Evolutionary conservation across 345 rosid genomes (phyloP).

Genomic region (Citrus trifoliata): DNA sequence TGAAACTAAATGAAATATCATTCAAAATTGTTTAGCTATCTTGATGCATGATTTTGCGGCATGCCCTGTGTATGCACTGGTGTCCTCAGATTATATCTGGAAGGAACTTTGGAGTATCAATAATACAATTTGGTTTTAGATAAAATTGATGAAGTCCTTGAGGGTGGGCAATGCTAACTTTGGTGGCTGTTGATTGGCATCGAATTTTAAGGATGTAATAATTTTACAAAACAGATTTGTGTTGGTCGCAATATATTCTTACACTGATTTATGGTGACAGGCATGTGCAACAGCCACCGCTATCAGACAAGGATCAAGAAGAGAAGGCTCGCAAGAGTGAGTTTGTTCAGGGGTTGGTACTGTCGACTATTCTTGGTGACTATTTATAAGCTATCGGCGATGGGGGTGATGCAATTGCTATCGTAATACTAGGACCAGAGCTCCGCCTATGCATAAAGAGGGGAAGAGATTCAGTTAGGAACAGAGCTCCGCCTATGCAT

Average conservation of each 20-base stretch:
- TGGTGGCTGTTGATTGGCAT: not conserved
- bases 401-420: slow-evolving; percentile 9
- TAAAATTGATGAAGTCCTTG: not conserved
- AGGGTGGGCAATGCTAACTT: slow-evolving; percentile 3
- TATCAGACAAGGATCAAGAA: slow-evolving; percentile 51
- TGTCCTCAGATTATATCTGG: not conserved
- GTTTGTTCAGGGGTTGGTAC: slow-evolving; percentile 48
- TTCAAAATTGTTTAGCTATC: not conserved
- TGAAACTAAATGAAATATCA: not conserved
- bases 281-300: slow-evolving; percentile 16
- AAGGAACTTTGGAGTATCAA: not conserved
- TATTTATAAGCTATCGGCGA: slow-evolving; percentile 22
- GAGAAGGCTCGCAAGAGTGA: slow-evolving; percentile 46
- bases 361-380: slow-evolving; percentile 51
- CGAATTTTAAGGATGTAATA: not conserved
- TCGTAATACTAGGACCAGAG: slow-evolving; percentile 12
- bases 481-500: not conserved
- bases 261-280: slow-evolving; percentile 28
- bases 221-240: not conserved
- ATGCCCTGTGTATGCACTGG: not conserved
- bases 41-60: not conserved
- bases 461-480: slow-evolving; percentile 13
- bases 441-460: slow-evolving; percentile 11
- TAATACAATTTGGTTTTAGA: not conserved
- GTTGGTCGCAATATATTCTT: not conserved